Conservation (phyloP, 371 early-diverging fungal genomes). For the Ecytonucleospora hepatopenaei region DNA sequence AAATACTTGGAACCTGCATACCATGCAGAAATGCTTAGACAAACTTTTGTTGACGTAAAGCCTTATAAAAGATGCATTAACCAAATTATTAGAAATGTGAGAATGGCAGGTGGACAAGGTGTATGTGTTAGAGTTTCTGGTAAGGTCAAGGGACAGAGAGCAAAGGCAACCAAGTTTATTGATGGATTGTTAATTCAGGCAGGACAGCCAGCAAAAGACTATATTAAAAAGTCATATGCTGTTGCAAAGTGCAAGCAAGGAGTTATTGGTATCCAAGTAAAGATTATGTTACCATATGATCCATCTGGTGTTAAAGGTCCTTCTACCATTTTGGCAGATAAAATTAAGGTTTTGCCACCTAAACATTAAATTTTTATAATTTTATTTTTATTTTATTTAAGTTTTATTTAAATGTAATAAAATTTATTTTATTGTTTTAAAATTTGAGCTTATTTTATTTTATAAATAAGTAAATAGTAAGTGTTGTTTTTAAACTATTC, state of each 20-base stretch:
- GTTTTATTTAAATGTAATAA: background rate
- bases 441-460: background rate
- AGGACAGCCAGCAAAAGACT: slow-evolving; percentile 89
- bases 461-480: background rate
- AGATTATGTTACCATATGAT: slow-evolving; percentile 94
- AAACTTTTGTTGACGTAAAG: slow-evolving; percentile 84
- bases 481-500: background rate
- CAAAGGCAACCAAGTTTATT: slow-evolving; percentile 98
- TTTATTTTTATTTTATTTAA: background rate
- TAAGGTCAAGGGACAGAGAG: slow-evolving; percentile 99
- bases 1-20: slow-evolving; percentile 95
- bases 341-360: slow-evolving; percentile 75
- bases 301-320: slow-evolving; percentile 86
- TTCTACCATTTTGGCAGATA: slow-evolving; percentile 84
- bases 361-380: slow-evolving; percentile 12
- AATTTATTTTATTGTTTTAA: background rate
- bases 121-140: slow-evolving; percentile 96
- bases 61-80: slow-evolving; percentile 86
- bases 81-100: slow-evolving; percentile 90
- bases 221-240: slow-evolving; percentile 86
- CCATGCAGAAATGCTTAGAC: slow-evolving; percentile 91
- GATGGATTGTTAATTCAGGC: slow-evolving; percentile 87
- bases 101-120: slow-evolving; percentile 99
- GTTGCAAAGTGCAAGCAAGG: slow-evolving; percentile 94
- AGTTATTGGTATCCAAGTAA: slow-evolving; percentile 97